Conservation (phyloP, 495 filamentous ascomycete genomes). For the Xylaria nigripes region DNA sequence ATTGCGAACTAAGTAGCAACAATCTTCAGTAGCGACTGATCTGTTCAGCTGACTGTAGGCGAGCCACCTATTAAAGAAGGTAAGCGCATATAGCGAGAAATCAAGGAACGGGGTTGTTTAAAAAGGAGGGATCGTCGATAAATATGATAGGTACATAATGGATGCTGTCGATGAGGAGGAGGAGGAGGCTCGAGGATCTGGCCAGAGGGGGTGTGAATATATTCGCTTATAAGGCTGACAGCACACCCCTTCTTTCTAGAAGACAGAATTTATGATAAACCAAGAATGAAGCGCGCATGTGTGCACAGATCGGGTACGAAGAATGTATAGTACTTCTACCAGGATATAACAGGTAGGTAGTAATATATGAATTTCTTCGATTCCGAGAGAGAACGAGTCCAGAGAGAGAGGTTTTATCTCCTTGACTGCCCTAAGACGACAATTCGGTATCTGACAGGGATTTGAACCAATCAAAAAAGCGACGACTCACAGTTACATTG, state of each 20-base stretch:
- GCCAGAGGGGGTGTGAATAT: not conserved
- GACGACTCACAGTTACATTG: too few relatives aligned
- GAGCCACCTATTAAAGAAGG: not conserved
- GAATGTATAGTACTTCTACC: too few relatives aligned
- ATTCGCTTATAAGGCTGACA: constrained; percentile 6
- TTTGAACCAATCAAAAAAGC: too few relatives aligned
- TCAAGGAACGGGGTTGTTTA: not conserved
- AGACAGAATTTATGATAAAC: not conserved
- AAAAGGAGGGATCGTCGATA: not conserved
- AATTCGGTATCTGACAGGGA: too few relatives aligned
- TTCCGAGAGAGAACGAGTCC: too few relatives aligned
- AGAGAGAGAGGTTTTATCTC: too few relatives aligned
- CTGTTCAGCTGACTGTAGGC: constrained; percentile 7
- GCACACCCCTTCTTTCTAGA: not conserved
- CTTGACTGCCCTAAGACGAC: too few relatives aligned
- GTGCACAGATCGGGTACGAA: too few relatives aligned
- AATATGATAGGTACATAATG: not conserved
- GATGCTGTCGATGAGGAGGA: not conserved
- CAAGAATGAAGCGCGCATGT: too few relatives aligned
- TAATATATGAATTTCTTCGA: too few relatives aligned
- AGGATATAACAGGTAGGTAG: too few relatives aligned
- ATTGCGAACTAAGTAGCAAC: too few relatives aligned
- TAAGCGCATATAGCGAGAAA: not conserved
- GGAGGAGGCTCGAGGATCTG: not conserved
- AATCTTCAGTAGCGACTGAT: not conserved